Evolutionary conservation across 1,284 basidiomycete genomes (phyloP).

Genomic region (Ustilago shanxiensis): DNA sequence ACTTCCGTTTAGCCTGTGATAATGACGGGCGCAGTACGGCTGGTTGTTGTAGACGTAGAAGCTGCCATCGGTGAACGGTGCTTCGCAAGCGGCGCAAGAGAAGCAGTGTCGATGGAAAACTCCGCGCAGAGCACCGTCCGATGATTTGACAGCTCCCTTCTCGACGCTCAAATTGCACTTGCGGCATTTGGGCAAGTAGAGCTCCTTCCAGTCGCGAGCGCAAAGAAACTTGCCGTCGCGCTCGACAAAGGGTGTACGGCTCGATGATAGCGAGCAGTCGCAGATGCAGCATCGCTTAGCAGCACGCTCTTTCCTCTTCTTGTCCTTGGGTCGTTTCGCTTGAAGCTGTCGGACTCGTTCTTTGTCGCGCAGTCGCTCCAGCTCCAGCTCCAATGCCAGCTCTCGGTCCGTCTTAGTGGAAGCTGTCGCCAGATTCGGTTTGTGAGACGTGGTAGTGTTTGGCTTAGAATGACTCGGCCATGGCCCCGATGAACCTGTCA

Average conservation of each 20-base stretch:
- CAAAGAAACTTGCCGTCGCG: slow-evolving; percentile 58
- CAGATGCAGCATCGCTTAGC: slow-evolving; percentile 53
- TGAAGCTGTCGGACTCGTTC: slow-evolving; percentile 39
- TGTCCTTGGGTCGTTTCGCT: slow-evolving; percentile 34
- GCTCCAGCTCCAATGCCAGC: slow-evolving; percentile 25
- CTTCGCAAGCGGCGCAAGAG: slow-evolving; percentile 59
- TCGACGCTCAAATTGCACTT: slow-evolving; percentile 56
- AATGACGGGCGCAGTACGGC: slow-evolving; percentile 60
- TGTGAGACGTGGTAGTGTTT: not conserved
- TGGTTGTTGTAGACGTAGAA: slow-evolving; percentile 62
- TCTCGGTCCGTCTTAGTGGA: slow-evolving; percentile 35
- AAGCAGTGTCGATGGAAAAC: slow-evolving; percentile 58
- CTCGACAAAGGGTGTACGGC: slow-evolving; percentile 55
- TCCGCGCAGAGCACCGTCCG: slow-evolving; percentile 59
- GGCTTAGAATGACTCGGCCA: not conserved
- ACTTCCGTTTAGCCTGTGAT: slow-evolving; percentile 55
- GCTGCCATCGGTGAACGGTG: slow-evolving; percentile 51
- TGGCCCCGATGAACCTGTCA: slow-evolving; percentile 6
- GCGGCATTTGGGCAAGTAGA: slow-evolving; percentile 61
- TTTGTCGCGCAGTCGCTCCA: slow-evolving; percentile 41
- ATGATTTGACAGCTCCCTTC: slow-evolving; percentile 56
- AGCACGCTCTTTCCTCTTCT: slow-evolving; percentile 35
- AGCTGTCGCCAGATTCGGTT: slow-evolving; percentile 2
- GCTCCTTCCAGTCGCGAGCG: slow-evolving; percentile 58
- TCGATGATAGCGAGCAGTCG: slow-evolving; percentile 52